Percentiles rank a stretch among this genome's conserved stretches.
These are phyloP conservation scores for Amniculicola lignicola DNA, from an alignment of 495 filamentous ascomycete species.

Conservation along the genomic window DNA sequence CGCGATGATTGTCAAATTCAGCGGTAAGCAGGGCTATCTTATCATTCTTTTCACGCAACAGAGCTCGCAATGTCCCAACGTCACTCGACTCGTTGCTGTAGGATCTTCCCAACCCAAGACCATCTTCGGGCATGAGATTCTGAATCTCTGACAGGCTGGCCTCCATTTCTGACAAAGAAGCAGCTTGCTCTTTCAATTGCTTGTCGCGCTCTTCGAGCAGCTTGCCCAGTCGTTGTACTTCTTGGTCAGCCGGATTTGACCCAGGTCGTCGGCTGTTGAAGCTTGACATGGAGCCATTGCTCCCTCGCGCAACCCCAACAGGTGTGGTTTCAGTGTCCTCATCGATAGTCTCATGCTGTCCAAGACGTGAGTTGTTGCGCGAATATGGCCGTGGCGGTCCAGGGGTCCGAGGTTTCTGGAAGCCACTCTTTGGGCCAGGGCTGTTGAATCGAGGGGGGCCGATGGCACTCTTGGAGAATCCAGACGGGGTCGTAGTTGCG, in stretches of 20 bases:
- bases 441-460: conserved; percentile 56
- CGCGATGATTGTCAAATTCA: conserved; percentile 92
- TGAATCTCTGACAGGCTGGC: conserved; percentile 71
- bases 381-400: conserved; percentile 41
- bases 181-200: conserved; percentile 82
- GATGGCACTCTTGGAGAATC: conserved; percentile 43
- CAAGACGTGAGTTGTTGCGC: conserved; percentile 41
- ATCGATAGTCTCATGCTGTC: conserved; percentile 36
- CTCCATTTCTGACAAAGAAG: conserved; percentile 81
- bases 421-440: conserved; percentile 65
- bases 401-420: conserved; percentile 37
- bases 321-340: conserved; percentile 55
- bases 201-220: conserved; percentile 81
- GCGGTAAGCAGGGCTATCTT: conserved; percentile 87
- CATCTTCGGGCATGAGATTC: conserved; percentile 51
- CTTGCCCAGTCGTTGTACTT: conserved; percentile 60
- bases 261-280: conserved; percentile 51
- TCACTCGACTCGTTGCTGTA: conserved; percentile 64
- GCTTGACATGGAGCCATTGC: conserved; percentile 44
- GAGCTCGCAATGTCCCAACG: conserved; percentile 67
- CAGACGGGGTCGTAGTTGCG: conserved; percentile 3
- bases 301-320: conserved; percentile 50
- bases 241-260: conserved; percentile 57
- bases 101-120: conserved; percentile 13
- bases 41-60: conserved; percentile 93